Base-by-base conservation (phyloP, 1,284 basidiomycete genomes). In the Fomitiporia mediterranea region DNA sequence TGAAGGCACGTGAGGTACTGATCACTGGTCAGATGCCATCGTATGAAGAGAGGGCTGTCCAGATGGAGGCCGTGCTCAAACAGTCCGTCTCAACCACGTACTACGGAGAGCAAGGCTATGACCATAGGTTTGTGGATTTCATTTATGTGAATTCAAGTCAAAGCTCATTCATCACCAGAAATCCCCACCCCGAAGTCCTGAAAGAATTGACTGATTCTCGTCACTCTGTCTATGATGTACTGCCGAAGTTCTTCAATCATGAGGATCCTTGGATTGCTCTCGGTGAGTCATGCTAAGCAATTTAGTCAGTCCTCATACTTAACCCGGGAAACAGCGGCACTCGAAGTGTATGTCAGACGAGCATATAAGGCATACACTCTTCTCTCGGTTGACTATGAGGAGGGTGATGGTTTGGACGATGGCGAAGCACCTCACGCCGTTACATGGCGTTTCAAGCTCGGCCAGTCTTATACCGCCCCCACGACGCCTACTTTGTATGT, bases 1-100 rank as follows among this genome's bases (percentile, higher is more conserved):
- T 99, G 65, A 99, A 98, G 74, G 96, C 97, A 48, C 90, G 97
- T 52, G 97, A 99, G 74, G 97, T 98, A 8, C 81, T 98, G 60
- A 98, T 99, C 65, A 81, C 91, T 32, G 93, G 93, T 52, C 92
- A 96, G 70, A 89, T 99, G 82, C 97, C 97, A 13, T 97, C 94
- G 35, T 95, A 94, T 68, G 93, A 96, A 67, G 97, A 99, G 70
- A 90, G 97, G 61, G 77, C 86, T 53, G 76, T 83, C 25, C 97
- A 99, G 73, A 96, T 99, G 89, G 95, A 98, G 76, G 78, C 84
- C 28, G 91, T 99, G 56, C 81, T 99, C 54, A 94, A 90, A 72
- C 80, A 87, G 38, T 91, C 96, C 0, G 89, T 98, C 55, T 86
- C 85, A 28, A 88, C 85, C 57, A 89, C 84, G 65, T 89, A 88